Evolutionary conservation across 164 flowering plant species (phyloP).

Genomic region (Magnolia sinica): DNA sequence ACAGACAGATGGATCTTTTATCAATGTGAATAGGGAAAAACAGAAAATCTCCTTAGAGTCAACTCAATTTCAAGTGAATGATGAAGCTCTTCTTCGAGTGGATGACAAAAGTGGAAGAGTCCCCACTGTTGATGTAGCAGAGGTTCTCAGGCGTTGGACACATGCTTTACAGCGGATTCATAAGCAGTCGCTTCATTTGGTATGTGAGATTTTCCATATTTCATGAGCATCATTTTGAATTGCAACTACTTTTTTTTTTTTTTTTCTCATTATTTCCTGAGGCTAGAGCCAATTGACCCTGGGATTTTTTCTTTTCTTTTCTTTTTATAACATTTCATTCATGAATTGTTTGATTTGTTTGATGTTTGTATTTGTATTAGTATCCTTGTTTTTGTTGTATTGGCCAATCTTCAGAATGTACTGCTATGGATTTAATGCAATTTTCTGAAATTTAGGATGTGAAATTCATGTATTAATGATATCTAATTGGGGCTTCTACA

Average conservation of each 20-base stretch:
- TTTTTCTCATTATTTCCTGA: background rate
- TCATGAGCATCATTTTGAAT: background rate
- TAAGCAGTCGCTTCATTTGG: constrained; percentile 77
- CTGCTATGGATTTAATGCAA: background rate
- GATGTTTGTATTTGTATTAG: background rate
- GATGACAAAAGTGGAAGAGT: constrained; percentile 86
- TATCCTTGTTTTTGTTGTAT: background rate
- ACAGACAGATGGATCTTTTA: constrained; percentile 44
- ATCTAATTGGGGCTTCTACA: background rate
- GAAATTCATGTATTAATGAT: background rate
- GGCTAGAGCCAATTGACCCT: too few relatives aligned
- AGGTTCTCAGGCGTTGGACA: constrained; percentile 96
- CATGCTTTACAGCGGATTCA: constrained; percentile 97
- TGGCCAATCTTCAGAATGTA: background rate
- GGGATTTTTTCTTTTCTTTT: too few relatives aligned
- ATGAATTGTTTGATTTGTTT: too few relatives aligned
- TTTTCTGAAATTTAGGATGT: background rate
- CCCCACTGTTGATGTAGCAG: constrained; percentile 92
- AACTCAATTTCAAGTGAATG: constrained; percentile 39
- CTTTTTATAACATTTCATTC: too few relatives aligned
- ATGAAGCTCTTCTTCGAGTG: constrained; percentile 46
- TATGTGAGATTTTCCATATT: constrained; percentile 7
- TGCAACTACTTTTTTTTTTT: background rate
- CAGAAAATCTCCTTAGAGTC: constrained; percentile 34
- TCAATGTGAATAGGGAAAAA: constrained; percentile 35